These are phyloP conservation scores for Ceratocystis albifundus DNA, from an alignment of 2,329 filamentous ascomycete species.

Conservation along the genomic window DNA sequence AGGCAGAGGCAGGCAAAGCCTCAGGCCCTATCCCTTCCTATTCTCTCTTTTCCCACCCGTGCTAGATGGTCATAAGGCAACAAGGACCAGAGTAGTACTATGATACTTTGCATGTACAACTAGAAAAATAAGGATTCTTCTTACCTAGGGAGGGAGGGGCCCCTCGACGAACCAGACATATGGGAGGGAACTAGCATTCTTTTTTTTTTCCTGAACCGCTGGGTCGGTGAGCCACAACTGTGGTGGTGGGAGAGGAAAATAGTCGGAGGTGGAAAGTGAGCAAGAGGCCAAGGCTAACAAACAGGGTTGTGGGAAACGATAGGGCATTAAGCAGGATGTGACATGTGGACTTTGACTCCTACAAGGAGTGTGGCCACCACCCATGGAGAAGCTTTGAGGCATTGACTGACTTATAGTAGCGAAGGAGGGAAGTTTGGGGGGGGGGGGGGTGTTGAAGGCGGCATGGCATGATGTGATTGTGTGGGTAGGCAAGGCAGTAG, in stretches of 20 bases:
- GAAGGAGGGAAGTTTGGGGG: too few species aligned
- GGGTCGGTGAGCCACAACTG: slow-evolving; percentile 5
- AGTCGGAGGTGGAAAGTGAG: neutral
- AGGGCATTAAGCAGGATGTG: slow-evolving; percentile 1
- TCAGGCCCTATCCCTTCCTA: too few species aligned
- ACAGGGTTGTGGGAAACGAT: neutral
- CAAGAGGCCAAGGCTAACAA: neutral
- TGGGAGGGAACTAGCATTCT: neutral
- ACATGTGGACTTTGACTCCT: slow-evolving; percentile 1
- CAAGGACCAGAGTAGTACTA: too few species aligned
- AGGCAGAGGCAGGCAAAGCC: too few species aligned
- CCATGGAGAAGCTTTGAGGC: slow-evolving; percentile 2
- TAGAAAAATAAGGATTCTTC: neutral
- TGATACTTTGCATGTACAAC: neutral
- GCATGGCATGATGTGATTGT: neutral
- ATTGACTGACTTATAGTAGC: neutral
- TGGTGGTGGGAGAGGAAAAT: neutral
- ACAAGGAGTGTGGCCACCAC: neutral
- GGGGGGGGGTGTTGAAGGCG: too few species aligned
- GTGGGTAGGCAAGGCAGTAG: neutral
- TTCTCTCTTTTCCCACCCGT: too few species aligned
- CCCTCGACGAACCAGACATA: neutral
- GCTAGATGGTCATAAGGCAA: too few species aligned
- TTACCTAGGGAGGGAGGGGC: neutral
- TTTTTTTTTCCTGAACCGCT: slow-evolving; percentile 1